phyloP scores from a whole-genome alignment of 208 protist species.

The Porcisia deanei region DNA sequence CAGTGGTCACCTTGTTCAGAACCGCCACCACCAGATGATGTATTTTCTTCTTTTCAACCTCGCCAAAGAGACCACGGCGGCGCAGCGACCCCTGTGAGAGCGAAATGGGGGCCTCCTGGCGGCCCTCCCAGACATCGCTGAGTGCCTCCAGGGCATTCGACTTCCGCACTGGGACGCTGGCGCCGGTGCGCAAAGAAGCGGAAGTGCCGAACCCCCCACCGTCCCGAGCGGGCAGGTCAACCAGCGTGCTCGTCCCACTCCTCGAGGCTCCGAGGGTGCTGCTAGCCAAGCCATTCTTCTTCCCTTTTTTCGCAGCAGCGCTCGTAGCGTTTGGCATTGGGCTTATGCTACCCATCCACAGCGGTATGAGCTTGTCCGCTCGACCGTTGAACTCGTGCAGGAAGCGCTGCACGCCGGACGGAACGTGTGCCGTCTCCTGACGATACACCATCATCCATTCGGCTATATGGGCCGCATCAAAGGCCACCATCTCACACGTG shows the following conservation, averaged over 20 bases:
- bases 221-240: not conserved
- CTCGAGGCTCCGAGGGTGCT: conserved; percentile 7
- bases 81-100: conserved; percentile 41
- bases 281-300: conserved; percentile 8
- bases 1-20: conserved; percentile 85
- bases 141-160: conserved; percentile 47
- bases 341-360: conserved; percentile 8
- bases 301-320: conserved; percentile 7
- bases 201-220: conserved; percentile 8
- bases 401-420: conserved; percentile 49
- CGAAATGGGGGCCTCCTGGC: conserved; percentile 68
- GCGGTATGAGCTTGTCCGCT: conserved; percentile 1
- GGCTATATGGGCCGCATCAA: conserved; percentile 32
- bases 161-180: conserved; percentile 10
- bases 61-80: conserved; percentile 74
- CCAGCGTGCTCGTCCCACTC: conserved; percentile 1
- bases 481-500: conserved; percentile 36
- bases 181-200: not conserved
- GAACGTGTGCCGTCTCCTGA: conserved; percentile 33
- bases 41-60: conserved; percentile 66
- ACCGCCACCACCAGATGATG: conserved; percentile 79
- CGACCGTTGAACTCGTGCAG: conserved; percentile 14
- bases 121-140: conserved; percentile 65
- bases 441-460: conserved; percentile 45
- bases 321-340: not conserved